A percentile compares a stretch with the other conserved stretches of the same genome.
phyloP scores from a whole-genome alignment of 805 yeast species.

The Yarrowia porcina region DNA sequence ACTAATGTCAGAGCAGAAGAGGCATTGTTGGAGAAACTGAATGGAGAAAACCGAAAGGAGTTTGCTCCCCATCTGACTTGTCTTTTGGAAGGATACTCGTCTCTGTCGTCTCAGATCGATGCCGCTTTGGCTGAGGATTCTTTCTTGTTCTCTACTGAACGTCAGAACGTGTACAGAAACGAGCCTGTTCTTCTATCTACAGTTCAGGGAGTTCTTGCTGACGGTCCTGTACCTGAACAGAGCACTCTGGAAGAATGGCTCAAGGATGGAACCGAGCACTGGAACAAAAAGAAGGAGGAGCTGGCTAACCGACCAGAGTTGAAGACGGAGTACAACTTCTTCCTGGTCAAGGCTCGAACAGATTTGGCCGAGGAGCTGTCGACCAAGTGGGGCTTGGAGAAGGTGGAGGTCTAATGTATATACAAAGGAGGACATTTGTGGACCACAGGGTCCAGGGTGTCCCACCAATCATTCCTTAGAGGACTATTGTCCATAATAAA shows the following conservation, averaged over 20 bases:
- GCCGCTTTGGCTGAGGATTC: slow-evolving; percentile 35
- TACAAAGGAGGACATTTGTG: neutral
- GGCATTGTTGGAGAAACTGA: slow-evolving; percentile 24
- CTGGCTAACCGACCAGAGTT: neutral
- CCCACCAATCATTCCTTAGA: slow-evolving; percentile 3
- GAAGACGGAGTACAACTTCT: slow-evolving; percentile 10
- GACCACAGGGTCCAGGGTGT: neutral
- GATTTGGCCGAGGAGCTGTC: neutral
- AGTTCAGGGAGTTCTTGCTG: slow-evolving; percentile 22
- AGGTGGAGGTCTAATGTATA: slow-evolving; percentile 5
- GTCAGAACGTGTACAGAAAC: slow-evolving; percentile 62
- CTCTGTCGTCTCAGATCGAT: slow-evolving; percentile 30
- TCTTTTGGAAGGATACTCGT: slow-evolving; percentile 7
- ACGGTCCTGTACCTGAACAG: neutral
- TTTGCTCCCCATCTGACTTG: neutral
- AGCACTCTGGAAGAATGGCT: neutral
- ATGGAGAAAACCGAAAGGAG: neutral
- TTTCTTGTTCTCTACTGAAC: slow-evolving; percentile 62
- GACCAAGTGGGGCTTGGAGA: neutral
- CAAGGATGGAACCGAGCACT: neutral
- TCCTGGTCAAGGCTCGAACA: slow-evolving; percentile 8
- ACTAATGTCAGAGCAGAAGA: slow-evolving; percentile 41
- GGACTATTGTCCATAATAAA: neutral
- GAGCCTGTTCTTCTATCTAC: slow-evolving; percentile 36
- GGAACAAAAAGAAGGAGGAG: neutral